These are phyloP conservation scores for Phoma sp. DNA, from an alignment of 2,329 filamentous ascomycete genomes.

Conservation along the genomic window DNA sequence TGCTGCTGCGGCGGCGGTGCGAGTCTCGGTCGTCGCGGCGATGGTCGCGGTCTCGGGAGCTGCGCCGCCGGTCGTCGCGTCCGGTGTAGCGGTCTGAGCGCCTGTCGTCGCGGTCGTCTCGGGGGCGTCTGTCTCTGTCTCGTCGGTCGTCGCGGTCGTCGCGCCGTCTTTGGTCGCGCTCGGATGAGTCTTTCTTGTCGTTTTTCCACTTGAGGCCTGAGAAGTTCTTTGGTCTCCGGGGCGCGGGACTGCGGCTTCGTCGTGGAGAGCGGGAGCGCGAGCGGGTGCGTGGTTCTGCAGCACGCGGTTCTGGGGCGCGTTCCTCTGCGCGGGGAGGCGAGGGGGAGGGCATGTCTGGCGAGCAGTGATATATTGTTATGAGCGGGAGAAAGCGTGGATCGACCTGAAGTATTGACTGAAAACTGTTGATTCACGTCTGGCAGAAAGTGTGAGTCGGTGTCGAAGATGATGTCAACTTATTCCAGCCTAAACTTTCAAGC, in stretches of 20 bases:
- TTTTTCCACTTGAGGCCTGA: conserved; percentile 68
- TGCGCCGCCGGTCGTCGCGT: conserved; percentile 17
- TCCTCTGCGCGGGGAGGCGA: conserved; percentile 21
- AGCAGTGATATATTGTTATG: too few relatives aligned
- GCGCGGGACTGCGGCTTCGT: conserved; percentile 27
- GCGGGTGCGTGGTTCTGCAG: conserved; percentile 18
- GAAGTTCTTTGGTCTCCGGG: conserved; percentile 48
- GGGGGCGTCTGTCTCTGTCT: conserved; percentile 17
- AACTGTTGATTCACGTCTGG: too few relatives aligned
- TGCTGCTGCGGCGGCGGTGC: background rate
- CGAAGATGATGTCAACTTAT: conserved; percentile 20
- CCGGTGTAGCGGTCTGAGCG: background rate
- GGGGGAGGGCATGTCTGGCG: conserved; percentile 25
- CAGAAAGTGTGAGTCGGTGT: too few relatives aligned
- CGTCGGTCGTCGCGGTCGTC: conserved; percentile 37
- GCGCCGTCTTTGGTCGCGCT: conserved; percentile 48
- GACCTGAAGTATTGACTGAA: too few relatives aligned
- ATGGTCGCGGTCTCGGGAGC: conserved; percentile 9
- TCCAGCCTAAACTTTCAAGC: conserved; percentile 12
- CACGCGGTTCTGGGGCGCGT: background rate
- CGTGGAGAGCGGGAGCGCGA: conserved; percentile 42
- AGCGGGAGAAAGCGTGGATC: too few relatives aligned
- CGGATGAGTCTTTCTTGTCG: conserved; percentile 38
- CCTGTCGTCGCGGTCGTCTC: background rate
- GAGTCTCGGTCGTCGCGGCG: conserved; percentile 2